Conservation (phyloP, 805 yeast species). For the Saccharomyces mikatae region DNA sequence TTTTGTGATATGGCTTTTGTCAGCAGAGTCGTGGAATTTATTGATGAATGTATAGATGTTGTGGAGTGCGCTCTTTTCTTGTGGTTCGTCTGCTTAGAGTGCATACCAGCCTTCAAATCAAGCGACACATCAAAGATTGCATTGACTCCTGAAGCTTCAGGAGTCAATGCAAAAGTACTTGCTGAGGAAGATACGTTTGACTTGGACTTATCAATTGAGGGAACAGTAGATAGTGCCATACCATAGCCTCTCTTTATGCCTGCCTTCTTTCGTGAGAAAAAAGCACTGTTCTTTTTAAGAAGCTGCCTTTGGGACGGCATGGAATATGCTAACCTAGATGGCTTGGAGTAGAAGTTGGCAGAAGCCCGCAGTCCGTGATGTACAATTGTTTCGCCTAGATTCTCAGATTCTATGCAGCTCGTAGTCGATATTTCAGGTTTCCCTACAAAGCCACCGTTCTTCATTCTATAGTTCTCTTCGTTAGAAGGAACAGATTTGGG, state of each 20-base stretch:
- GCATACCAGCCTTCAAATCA: background rate
- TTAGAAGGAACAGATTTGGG: background rate
- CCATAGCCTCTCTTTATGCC: background rate
- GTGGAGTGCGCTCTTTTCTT: constrained; percentile 3
- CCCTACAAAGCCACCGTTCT: background rate
- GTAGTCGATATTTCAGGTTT: background rate
- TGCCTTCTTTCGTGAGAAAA: background rate
- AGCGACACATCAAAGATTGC: background rate
- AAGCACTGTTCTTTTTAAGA: constrained; percentile 14
- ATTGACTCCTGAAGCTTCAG: background rate
- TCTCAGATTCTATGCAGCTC: background rate
- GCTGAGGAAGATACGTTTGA: background rate
- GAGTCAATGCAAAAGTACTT: background rate
- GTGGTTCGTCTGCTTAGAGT: background rate
- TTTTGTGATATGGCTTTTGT: background rate
- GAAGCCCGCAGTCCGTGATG: background rate
- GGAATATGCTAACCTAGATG: constrained; percentile 28
- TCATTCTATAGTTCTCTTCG: background rate
- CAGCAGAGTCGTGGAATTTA: background rate
- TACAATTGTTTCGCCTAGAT: background rate
- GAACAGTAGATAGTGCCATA: background rate
- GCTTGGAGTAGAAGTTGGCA: constrained; percentile 9
- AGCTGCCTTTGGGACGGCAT: constrained; percentile 38
- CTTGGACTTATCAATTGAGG: background rate
- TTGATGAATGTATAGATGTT: constrained; percentile 7